Conservation (phyloP, 768 basidiomycete genomes). For the Russula earlei region DNA sequence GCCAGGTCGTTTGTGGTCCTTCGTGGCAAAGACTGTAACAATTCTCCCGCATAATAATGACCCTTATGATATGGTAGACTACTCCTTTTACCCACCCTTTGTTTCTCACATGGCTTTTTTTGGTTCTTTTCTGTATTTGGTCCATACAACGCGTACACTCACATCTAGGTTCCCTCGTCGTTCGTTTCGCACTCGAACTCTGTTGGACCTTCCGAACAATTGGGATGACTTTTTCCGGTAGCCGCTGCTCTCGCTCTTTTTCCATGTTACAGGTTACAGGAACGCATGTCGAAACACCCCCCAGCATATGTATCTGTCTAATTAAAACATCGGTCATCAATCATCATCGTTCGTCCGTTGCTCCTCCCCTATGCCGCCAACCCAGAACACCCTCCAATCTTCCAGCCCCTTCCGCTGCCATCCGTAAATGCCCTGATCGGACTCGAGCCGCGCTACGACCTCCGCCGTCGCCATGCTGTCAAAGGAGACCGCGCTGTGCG, state of each 20-base stretch:
- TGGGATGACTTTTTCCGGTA: background rate
- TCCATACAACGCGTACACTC: constrained; percentile 4
- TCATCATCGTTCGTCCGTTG: constrained; percentile 27
- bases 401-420: constrained; percentile 66
- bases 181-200: constrained; percentile 1
- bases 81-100: background rate
- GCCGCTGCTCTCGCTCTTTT: background rate
- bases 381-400: constrained; percentile 79
- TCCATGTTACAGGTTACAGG: background rate
- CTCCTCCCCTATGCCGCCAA: constrained; percentile 46
- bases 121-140: too few relatives aligned
- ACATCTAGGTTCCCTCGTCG: background rate
- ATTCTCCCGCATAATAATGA: background rate
- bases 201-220: constrained; percentile 5
- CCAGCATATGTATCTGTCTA: constrained; percentile 11
- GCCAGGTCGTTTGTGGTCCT: constrained; percentile 52
- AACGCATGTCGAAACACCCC: background rate
- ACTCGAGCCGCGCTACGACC: constrained; percentile 34
- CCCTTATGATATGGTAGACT: background rate
- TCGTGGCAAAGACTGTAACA: constrained; percentile 34
- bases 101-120: background rate
- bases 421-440: constrained; percentile 62
- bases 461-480: constrained; percentile 48
- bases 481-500: constrained; percentile 36
- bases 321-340: constrained; percentile 14